A percentile compares a stretch with the other conserved stretches of the same genome.
phyloP scores from a whole-genome alignment of 1,284 basidiomycete species.

The Melampsora occidentalis region DNA sequence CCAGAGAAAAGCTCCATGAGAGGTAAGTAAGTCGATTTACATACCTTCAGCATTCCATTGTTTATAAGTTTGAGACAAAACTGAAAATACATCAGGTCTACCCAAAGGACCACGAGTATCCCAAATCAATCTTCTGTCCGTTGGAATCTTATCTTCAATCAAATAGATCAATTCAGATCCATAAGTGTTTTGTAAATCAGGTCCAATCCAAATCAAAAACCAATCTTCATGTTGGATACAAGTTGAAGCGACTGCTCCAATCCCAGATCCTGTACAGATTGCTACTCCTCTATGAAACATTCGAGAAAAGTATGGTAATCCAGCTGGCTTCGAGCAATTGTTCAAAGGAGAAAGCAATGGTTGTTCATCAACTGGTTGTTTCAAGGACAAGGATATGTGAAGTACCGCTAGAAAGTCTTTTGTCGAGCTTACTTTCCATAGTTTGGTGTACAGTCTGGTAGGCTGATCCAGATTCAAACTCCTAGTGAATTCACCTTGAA shows the following conservation, averaged over 20 bases:
- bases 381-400: too few species aligned
- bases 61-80: not conserved
- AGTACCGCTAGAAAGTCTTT: too few species aligned
- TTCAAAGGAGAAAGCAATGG: constrained; percentile 46
- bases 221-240: constrained; percentile 68
- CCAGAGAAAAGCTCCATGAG: too few species aligned
- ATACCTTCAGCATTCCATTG: not conserved
- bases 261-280: constrained; percentile 71
- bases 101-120: constrained; percentile 59
- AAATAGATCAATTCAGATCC: constrained; percentile 69
- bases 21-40: too few species aligned
- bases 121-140: constrained; percentile 68
- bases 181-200: constrained; percentile 63
- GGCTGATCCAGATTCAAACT: constrained; percentile 68
- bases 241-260: constrained; percentile 70
- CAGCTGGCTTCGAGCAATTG: constrained; percentile 66
- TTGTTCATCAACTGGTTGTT: too few species aligned
- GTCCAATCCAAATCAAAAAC: constrained; percentile 69
- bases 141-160: constrained; percentile 65
- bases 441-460: constrained; percentile 66
- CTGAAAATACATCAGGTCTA: not conserved
- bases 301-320: constrained; percentile 71
- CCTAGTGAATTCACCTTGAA: constrained; percentile 67
- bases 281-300: constrained; percentile 70
- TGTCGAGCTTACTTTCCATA: constrained; percentile 63